Base-by-base conservation (phyloP, 441 rosid species). In the Hura crepitans region DNA sequence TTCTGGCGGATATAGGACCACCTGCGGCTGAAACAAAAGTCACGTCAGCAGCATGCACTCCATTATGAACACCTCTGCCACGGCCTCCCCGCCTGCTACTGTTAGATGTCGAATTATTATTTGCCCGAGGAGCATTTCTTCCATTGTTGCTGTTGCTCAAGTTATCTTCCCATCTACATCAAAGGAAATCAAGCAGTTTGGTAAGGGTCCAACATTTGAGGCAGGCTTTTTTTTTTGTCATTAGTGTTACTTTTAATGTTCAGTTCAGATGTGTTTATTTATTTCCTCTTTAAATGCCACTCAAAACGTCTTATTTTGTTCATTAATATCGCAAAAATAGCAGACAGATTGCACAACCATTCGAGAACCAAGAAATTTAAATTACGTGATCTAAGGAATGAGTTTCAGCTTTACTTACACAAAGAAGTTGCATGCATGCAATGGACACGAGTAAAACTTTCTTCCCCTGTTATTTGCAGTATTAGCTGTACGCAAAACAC, bases 391-490 rank as follows among this genome's bases (percentile, higher is more conserved):
- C 17, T 3, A n/a, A 6, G 42, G 50, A 20, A 15, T 22, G 39
- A 53, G 28, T 59, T 30, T 23, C 30, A 62, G 20, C 62, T 69
- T 56, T 73, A 75, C 93, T 27, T 90, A 92, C 99, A 77, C 82
- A 60, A 95, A 95, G 81, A 92, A 95, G 79, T 84, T 92, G 92
- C 99, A 95, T 61, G 81, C 86, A 61, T 80, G 88, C 27, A 92
- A 83, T 79, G 81, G 83, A 80, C 98, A 92, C 18, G 93, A 87
- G 83, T 82, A 95, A 84, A 95, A 95, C 78, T 85, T 88, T 65
- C 99, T 88, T 79, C 97, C 99, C 70, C 93, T 83, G 83, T 95
- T 95, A 79, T 80, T 87, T 70, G 83, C 90, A 1, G 97, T 92
- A 76, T 89, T 95, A 31, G 99, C 97, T 50, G 92, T 87, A 79